Percentiles rank a stretch among this genome's conserved stretches.
phyloP scores from a whole-genome alignment of 306 rosid genomes.

The Vigna unguiculata region DNA sequence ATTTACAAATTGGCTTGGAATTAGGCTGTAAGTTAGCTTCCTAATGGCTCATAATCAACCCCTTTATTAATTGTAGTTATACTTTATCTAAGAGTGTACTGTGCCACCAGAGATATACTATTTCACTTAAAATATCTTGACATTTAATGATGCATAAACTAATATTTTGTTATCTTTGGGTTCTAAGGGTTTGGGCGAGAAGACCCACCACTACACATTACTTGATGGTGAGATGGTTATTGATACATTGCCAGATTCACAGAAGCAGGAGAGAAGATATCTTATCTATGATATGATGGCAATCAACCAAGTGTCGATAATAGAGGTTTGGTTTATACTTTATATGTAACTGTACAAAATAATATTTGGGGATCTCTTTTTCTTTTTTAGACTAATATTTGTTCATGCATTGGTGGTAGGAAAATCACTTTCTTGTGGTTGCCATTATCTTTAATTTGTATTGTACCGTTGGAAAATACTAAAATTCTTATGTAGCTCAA shows the following conservation, averaged over 20 bases:
- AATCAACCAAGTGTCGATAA: conserved; percentile 71
- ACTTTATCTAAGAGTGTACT: neutral
- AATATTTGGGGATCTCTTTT: conserved; percentile 7
- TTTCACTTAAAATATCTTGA: conserved; percentile 18
- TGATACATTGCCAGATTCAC: conserved; percentile 90
- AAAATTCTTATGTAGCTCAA: neutral
- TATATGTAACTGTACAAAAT: conserved; percentile 21
- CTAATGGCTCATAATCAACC: conserved; percentile 6
- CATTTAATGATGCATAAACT: conserved; percentile 43
- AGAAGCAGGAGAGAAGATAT: conserved; percentile 96
- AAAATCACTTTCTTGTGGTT: conserved; percentile 11
- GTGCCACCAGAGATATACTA: conserved; percentile 22
- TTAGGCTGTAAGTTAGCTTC: conserved; percentile 7
- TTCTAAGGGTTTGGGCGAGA: conserved; percentile 79
- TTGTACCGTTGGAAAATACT: conserved; percentile 4
- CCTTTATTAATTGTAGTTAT: conserved; percentile 30
- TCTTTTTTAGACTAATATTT: conserved; percentile 10
- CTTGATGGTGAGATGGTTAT: conserved; percentile 99
- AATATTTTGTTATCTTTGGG: conserved; percentile 53
- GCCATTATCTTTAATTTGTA: neutral
- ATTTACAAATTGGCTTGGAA: conserved; percentile 18
- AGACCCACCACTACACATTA: conserved; percentile 87
- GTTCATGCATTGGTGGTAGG: neutral
- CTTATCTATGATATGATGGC: conserved; percentile 97
- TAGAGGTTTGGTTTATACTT: conserved; percentile 68